Percentiles rank a stretch among this genome's conserved stretches.
Evolutionary conservation across 768 basidiomycete genomes (phyloP).

Genomic region (Lentinula lateritia): DNA sequence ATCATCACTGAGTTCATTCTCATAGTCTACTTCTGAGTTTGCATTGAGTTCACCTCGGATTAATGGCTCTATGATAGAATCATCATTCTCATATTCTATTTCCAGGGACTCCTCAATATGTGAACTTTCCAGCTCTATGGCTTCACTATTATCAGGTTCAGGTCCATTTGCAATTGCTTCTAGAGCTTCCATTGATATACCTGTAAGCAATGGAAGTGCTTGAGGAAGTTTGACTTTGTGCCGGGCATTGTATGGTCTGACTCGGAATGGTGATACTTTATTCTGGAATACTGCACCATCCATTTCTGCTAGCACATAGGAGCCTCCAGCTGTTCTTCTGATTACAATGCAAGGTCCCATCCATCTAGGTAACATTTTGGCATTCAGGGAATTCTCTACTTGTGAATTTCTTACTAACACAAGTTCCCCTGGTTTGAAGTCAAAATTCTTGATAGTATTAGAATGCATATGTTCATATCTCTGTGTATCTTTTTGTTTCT

Average conservation of each 20-base stretch:
- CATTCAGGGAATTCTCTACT: slow-evolving; percentile 12
- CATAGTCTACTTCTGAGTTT: too few relatives aligned
- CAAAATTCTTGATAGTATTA: slow-evolving; percentile 17
- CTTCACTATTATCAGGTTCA: not conserved
- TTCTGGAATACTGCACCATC: not conserved
- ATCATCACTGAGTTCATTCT: too few relatives aligned
- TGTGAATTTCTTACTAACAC: slow-evolving; percentile 17
- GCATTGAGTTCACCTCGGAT: not conserved
- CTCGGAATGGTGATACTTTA: slow-evolving; percentile 2
- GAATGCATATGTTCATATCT: not conserved
- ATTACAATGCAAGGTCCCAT: slow-evolving; percentile 19
- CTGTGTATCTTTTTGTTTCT: too few relatives aligned
- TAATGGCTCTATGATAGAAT: not conserved
- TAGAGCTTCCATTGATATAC: not conserved
- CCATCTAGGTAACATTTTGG: slow-evolving; percentile 14
- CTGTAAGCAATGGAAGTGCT: not conserved
- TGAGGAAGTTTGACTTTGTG: not conserved
- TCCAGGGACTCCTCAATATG: not conserved
- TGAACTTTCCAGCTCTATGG: not conserved
- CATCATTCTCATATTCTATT: not conserved
- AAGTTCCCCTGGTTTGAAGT: slow-evolving; percentile 9
- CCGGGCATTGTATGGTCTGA: slow-evolving; percentile 1
- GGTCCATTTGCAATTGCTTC: not conserved
- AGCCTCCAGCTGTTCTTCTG: slow-evolving; percentile 8
- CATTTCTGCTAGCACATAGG: slow-evolving; percentile 6